A percentile compares a stretch with the other conserved stretches of the same genome.
phyloP scores from a whole-genome alignment of 768 basidiomycete genomes.

The Roridomyces roridus region DNA sequence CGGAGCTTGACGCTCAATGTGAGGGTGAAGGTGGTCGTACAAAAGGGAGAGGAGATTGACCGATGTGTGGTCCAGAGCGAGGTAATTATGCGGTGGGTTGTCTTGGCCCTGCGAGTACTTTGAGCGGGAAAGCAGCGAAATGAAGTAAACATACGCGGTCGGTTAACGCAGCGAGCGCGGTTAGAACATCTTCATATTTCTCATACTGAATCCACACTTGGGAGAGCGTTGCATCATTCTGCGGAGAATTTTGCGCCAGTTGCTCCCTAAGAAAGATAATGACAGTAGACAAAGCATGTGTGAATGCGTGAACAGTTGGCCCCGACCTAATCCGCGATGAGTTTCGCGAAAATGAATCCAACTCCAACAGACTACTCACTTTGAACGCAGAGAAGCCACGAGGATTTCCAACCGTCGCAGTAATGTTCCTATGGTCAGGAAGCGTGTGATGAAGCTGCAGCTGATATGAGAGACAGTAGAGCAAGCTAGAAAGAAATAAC shows the following conservation, averaged over 20 bases:
- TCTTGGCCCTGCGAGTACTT: conserved; percentile 36
- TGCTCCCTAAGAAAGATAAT: conserved; percentile 56
- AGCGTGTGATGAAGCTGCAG: conserved; percentile 62
- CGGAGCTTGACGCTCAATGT: conserved; percentile 61
- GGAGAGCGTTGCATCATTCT: conserved; percentile 38
- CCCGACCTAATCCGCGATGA: conserved; percentile 39
- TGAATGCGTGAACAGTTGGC: conserved; percentile 69
- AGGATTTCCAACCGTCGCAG: conserved; percentile 71
- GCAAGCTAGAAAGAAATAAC: too few relatives aligned
- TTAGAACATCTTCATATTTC: conserved; percentile 52
- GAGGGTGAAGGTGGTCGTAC: conserved; percentile 59
- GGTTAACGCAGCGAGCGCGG: conserved; percentile 63
- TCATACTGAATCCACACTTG: conserved; percentile 58
- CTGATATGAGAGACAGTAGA: too few relatives aligned
- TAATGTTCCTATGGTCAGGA: conserved; percentile 71
- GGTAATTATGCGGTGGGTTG: conserved; percentile 45
- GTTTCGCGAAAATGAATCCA: conserved; percentile 1
- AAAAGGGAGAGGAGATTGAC: conserved; percentile 63
- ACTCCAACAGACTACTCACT: conserved; percentile 47
- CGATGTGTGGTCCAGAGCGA: conserved; percentile 49
- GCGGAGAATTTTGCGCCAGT: conserved; percentile 48
- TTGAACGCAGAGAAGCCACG: conserved; percentile 49
- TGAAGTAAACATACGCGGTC: conserved; percentile 52
- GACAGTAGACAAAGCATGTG: conserved; percentile 65
- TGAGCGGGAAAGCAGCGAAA: neutral